These are phyloP conservation scores for Eucalyptus rudis DNA, from an alignment of 345 rosid species.

Conservation along the genomic window DNA sequence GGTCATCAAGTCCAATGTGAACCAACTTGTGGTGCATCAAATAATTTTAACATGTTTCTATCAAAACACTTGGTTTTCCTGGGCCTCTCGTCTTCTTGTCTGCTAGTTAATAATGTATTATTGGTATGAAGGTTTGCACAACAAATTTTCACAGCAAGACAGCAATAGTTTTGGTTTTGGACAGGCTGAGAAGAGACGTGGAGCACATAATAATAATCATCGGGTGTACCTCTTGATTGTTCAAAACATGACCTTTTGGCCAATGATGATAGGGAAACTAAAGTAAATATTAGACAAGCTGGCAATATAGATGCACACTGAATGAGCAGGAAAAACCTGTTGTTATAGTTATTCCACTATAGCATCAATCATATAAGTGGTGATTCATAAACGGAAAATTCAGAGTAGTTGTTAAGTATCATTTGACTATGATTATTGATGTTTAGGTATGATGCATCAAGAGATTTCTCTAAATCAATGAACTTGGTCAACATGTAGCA, in stretches of 20 bases:
- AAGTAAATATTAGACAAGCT: not conserved
- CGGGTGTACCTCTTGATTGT: not conserved
- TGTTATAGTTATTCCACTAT: not conserved
- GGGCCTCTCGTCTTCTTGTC: not conserved
- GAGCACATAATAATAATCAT: not conserved
- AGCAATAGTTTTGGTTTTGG: not conserved
- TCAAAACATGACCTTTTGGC: not conserved
- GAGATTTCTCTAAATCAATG: not conserved
- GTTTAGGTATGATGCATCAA: not conserved
- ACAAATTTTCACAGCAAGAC: not conserved
- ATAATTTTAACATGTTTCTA: not conserved
- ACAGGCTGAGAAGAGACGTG: not conserved
- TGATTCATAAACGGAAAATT: not conserved
- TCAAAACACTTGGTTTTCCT: not conserved
- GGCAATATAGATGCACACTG: not conserved
- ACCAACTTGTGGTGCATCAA: not conserved
- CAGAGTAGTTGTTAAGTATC: not conserved
- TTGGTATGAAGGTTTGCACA: not conserved
- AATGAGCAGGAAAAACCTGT: not conserved
- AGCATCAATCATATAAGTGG: not conserved
- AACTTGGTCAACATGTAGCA: not conserved
- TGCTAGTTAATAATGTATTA: not conserved
- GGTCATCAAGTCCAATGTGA: not conserved
- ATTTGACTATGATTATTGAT: not conserved
- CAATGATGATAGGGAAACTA: not conserved